Evolutionary conservation across 1,284 basidiomycete species (phyloP).

Genomic region (Heterobasidion annosum): DNA sequence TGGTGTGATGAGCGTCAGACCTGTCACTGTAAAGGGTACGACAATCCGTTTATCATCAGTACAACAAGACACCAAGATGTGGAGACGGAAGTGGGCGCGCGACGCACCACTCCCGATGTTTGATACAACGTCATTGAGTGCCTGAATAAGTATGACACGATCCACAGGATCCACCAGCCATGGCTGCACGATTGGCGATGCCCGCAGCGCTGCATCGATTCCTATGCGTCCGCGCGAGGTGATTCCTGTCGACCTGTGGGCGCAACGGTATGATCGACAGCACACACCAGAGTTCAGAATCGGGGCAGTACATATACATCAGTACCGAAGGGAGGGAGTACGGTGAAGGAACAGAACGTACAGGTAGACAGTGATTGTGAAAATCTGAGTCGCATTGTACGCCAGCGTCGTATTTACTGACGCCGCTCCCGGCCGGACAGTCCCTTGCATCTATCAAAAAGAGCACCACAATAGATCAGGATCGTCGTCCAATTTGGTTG

Average conservation of each 20-base stretch:
- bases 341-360: constrained; percentile 16
- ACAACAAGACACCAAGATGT: neutral
- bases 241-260: constrained; percentile 30
- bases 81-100: neutral
- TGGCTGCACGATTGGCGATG: constrained; percentile 37
- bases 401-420: constrained; percentile 38
- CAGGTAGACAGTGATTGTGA: constrained; percentile 54
- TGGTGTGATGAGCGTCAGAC: constrained; percentile 47
- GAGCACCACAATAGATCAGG: neutral
- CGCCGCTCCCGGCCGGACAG: constrained; percentile 53
- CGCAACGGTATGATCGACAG: neutral
- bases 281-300: neutral
- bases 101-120: constrained; percentile 29
- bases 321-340: neutral
- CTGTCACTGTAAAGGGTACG: constrained; percentile 25
- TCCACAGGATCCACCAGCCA: constrained; percentile 53
- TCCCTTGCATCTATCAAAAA: constrained; percentile 44
- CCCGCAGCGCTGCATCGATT: constrained; percentile 42
- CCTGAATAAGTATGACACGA: constrained; percentile 38
- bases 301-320: too few species aligned
- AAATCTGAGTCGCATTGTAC: constrained; percentile 47
- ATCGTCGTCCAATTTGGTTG: neutral
- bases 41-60: neutral
- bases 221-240: constrained; percentile 56
- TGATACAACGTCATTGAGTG: constrained; percentile 38